Evolutionary conservation across 331 rosid genomes (phyloP), one percentile per base, ranked within the genome.

Genomic region (Erythrophleum ivorense): DNA sequence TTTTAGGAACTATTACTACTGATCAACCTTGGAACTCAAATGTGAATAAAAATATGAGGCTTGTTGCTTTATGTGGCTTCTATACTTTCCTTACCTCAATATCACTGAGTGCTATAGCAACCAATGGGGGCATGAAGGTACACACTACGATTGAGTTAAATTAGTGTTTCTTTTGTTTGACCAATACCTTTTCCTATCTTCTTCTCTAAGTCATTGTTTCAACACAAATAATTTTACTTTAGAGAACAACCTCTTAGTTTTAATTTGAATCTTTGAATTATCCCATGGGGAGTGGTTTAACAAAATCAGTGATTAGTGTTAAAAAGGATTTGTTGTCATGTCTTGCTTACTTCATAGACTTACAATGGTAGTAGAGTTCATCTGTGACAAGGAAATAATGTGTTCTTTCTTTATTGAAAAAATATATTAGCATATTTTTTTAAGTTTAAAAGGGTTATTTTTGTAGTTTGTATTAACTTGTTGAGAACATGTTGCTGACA

Each of bases 71-170:
- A 73, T 96, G 99, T 86, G 98, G 99, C 78, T 77, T 83, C 74
- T 96, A 98, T 85, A 96, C 99, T 65, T 96, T 96, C 83, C 89
- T 96, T 80, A 96, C 99, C 78, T 88, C 95, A 83, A 96, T 96
- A 81, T 96, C 99, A 71, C 71, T 96, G 79, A 96, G 98, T 84
- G 99, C 99, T 69, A 96, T 96, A 86, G 99, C 99, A 81, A 96
- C 99, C 70, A 96, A 96, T 86, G 99, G 99, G 84, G 99, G 98
- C 73, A 96, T 96, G 99, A 96, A 96, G 98, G 99, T 96, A 82
- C 19, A 66, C 36, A 55, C 33, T 69, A 3, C 53, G 52, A 67
- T 55, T 64, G 58, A 55, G 78, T 86, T 52, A 54, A 69, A 33
- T 62, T 71, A 33, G 31, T 29, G 45, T 64, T 73, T 70, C 41